Conservation (phyloP, 129 eudicot species). For the Scalesia atractyloides region DNA sequence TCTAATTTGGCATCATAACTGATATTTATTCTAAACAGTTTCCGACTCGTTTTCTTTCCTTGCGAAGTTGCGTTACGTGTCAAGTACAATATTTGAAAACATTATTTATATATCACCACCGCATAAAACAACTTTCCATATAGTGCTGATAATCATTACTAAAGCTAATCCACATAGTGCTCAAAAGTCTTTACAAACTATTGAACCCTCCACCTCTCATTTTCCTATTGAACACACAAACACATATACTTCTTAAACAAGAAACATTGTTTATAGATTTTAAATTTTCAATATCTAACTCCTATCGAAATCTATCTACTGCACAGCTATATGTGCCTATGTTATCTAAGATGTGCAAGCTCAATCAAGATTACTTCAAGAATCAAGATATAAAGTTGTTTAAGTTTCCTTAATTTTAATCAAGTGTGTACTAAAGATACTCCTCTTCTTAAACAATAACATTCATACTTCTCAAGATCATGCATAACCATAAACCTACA, state of each 20-base stretch:
- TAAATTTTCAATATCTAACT: background rate
- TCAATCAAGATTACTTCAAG: no score
- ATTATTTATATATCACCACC: background rate
- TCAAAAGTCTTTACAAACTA: constrained; percentile 6
- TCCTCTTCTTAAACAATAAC: background rate
- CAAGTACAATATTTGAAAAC: constrained; percentile 8
- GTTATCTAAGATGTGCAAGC: background rate
- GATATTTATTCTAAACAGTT: background rate
- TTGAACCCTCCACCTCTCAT: background rate
- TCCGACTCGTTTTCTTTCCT: background rate
- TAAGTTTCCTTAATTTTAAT: no score
- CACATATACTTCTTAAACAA: no score
- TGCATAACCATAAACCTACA: constrained; percentile 8
- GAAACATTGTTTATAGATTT: no score
- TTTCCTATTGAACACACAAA: background rate
- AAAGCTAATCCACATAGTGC: constrained; percentile 16
- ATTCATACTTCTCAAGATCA: constrained; percentile 1
- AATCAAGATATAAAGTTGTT: no score
- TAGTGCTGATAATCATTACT: constrained; percentile 8
- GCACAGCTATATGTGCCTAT: constrained; percentile 4
- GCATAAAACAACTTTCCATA: constrained; percentile 27
- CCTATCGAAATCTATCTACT: background rate
- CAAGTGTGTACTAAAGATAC: no score
- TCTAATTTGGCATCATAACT: no score
- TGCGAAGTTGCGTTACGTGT: background rate